Conservation (phyloP, 306 rosid species). For the Lathyrus tuberosus region DNA sequence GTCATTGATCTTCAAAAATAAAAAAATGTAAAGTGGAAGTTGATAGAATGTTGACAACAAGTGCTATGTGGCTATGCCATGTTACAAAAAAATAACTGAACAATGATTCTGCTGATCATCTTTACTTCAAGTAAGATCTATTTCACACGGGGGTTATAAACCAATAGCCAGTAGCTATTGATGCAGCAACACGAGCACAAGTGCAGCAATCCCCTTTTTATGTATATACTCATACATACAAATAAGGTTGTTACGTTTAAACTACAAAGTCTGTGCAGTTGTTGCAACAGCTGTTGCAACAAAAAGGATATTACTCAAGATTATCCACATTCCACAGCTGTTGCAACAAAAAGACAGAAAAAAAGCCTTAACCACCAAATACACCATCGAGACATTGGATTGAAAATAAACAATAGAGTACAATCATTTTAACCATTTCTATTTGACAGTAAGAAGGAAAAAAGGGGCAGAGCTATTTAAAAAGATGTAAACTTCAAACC, state of each 20-base stretch:
- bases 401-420: not conserved
- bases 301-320: slow-evolving; percentile 14
- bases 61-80: not conserved
- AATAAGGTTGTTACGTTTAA: slow-evolving; percentile 20
- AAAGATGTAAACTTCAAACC: slow-evolving; percentile 19
- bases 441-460: slow-evolving; percentile 4
- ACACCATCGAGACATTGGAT: slow-evolving; percentile 9
- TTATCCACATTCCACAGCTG: slow-evolving; percentile 25
- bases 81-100: slow-evolving; percentile 24
- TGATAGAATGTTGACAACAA: slow-evolving; percentile 6
- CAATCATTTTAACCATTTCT: slow-evolving; percentile 8
- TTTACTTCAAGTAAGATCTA: too few species aligned
- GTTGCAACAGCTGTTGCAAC: slow-evolving; percentile 5
- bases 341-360: not conserved
- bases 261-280: slow-evolving; percentile 17
- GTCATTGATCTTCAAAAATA: slow-evolving; percentile 27
- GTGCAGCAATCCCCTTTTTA: not conserved
- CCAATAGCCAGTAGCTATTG: not conserved
- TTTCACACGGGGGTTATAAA: too few species aligned
- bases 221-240: slow-evolving; percentile 1
- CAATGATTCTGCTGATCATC: slow-evolving; percentile 7
- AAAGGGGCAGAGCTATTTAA: not conserved
- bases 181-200: too few species aligned
- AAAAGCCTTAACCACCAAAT: not conserved
- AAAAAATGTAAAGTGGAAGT: slow-evolving; percentile 10